These are phyloP conservation scores for Paramecium octaurelia DNA, from an alignment of 73 alveolate species.

Conservation along the genomic window DNA sequence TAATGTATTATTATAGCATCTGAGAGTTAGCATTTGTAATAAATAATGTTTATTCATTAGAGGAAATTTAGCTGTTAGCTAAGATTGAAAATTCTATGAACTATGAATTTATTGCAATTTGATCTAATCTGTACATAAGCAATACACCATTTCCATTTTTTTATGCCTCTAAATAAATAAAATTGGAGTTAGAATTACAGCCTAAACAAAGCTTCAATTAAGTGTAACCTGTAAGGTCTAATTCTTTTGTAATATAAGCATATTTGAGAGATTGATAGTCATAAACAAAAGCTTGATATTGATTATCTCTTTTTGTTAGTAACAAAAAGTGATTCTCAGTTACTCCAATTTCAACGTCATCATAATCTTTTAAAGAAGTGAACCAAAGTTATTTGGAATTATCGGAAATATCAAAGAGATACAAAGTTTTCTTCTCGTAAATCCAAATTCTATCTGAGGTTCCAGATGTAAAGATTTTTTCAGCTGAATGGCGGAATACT, in stretches of 20 bases:
- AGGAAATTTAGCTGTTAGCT: background rate
- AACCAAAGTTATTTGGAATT: background rate
- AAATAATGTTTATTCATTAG: background rate
- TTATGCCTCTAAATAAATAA: background rate
- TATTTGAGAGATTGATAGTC: background rate
- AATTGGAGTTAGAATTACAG: background rate
- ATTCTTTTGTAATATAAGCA: background rate
- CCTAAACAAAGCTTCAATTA: background rate
- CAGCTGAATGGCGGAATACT: background rate
- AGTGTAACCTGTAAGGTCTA: background rate
- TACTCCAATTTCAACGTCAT: background rate
- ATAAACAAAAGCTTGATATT: background rate
- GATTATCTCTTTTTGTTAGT: background rate
- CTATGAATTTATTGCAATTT: background rate
- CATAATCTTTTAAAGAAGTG: background rate
- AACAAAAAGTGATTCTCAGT: background rate
- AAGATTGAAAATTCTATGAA: background rate
- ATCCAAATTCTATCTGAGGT: background rate
- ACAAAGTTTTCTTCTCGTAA: background rate
- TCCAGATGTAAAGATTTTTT: background rate
- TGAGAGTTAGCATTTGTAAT: background rate
- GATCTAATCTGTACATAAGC: background rate
- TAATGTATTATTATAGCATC: background rate
- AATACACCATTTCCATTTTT: background rate
- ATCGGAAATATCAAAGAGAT: background rate